Conservation (phyloP, 495 filamentous ascomycete species). For the Saxophila tyrrhenica region DNA sequence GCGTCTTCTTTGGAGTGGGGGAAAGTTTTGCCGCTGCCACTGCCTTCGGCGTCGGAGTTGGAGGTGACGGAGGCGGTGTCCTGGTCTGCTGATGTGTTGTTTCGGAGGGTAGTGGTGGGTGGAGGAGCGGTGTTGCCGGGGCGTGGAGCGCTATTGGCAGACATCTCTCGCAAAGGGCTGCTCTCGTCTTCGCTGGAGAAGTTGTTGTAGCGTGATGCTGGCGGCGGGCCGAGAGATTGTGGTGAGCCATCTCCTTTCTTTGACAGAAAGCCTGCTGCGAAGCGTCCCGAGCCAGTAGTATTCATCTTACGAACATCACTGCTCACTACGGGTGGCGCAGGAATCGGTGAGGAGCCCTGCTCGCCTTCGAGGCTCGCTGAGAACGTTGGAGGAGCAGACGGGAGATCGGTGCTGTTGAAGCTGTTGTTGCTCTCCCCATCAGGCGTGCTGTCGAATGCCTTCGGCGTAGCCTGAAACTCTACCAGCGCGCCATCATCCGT, state of each 20-base stretch:
- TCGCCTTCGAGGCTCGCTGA: conserved; percentile 1
- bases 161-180: conserved; percentile 53
- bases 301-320: conserved; percentile 29
- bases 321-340: conserved; percentile 36
- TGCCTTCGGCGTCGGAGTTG: conserved; percentile 29
- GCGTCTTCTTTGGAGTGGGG: conserved; percentile 34
- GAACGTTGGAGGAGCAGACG: conserved; percentile 7
- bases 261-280: conserved; percentile 82
- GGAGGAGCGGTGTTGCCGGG: conserved; percentile 40
- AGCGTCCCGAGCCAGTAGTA: conserved; percentile 48
- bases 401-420: conserved; percentile 25
- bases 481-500: conserved; percentile 64
- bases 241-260: conserved; percentile 61
- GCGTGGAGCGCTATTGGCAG: conserved; percentile 47
- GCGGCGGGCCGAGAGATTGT: conserved; percentile 41
- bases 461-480: conserved; percentile 80
- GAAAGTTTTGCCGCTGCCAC: conserved; percentile 7
- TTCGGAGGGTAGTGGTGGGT: conserved; percentile 30
- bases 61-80: conserved; percentile 30
- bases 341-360: conserved; percentile 43
- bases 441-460: conserved; percentile 45
- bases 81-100: conserved; percentile 38
- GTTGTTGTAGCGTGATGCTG: conserved; percentile 10
- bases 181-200: conserved; percentile 53
- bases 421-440: conserved; percentile 27